phyloP scores from a whole-genome alignment of 2,329 filamentous ascomycete genomes.

The Ophiostoma sp. region DNA sequence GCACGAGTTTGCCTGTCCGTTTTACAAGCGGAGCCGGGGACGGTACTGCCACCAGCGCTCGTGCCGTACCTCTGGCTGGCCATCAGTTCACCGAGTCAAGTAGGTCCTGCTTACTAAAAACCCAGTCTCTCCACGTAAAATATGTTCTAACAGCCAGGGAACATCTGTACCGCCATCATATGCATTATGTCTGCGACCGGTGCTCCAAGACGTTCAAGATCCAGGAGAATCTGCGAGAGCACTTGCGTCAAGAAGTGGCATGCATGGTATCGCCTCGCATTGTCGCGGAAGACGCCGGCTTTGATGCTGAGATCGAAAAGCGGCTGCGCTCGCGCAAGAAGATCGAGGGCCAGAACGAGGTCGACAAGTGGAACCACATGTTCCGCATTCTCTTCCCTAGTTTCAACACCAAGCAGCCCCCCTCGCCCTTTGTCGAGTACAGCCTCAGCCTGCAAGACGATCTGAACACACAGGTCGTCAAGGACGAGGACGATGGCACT shows the following conservation, averaged over 20 bases:
- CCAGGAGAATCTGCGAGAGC: constrained; percentile 32
- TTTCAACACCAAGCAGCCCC: constrained; percentile 29
- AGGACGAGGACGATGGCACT: not conserved
- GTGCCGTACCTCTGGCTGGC: constrained; percentile 37
- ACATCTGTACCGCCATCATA: constrained; percentile 38
- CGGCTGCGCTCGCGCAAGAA: constrained; percentile 34
- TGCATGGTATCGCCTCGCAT: constrained; percentile 28
- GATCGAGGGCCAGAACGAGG: constrained; percentile 31
- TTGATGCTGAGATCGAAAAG: constrained; percentile 35
- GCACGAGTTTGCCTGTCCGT: constrained; percentile 35
- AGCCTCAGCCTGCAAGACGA: not conserved
- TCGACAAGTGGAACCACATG: constrained; percentile 37
- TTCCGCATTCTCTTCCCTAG: constrained; percentile 37
- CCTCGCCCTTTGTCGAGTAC: constrained; percentile 30
- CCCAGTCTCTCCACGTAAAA: not conserved
- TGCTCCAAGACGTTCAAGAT: constrained; percentile 36
- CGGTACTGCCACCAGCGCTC: constrained; percentile 34
- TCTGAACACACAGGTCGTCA: not conserved
- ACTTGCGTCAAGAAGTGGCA: constrained; percentile 30
- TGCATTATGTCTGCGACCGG: constrained; percentile 33
- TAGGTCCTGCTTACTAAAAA: constrained; percentile 19
- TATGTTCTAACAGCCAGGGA: constrained; percentile 28
- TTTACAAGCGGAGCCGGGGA: constrained; percentile 37
- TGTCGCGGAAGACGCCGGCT: constrained; percentile 33
- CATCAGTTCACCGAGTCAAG: constrained; percentile 39